Conservation (phyloP, 345 rosid species). For the Cardamine occulta region DNA sequence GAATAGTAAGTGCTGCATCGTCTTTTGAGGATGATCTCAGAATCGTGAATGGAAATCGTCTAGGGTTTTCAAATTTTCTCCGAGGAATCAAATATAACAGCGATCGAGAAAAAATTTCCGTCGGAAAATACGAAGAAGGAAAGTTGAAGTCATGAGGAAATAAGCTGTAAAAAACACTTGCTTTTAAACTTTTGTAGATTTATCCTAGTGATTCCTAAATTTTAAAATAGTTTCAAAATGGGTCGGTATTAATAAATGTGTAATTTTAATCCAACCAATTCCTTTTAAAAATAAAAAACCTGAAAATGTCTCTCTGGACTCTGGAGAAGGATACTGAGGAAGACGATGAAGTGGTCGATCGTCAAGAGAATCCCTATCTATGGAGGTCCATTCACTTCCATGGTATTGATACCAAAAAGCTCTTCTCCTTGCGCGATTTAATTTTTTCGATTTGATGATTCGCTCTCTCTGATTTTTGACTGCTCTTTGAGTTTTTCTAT, state of each 20-base stretch:
- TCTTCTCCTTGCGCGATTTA: background rate
- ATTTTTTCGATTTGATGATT: conserved; percentile 22
- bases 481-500: conserved; percentile 7
- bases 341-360: conserved; percentile 42
- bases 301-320: conserved; percentile 7
- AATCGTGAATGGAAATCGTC: background rate
- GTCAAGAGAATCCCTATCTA: conserved; percentile 34
- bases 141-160: conserved; percentile 32
- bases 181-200: background rate
- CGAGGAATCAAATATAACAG: background rate
- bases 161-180: conserved; percentile 2
- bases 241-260: background rate
- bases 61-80: background rate
- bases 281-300: background rate
- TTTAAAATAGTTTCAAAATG: background rate
- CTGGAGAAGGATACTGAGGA: conserved; percentile 9
- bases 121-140: conserved; percentile 37
- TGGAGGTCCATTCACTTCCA: conserved; percentile 21
- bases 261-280: background rate
- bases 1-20: conserved; percentile 78
- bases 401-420: conserved; percentile 19
- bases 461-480: conserved; percentile 4
- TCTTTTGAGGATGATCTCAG: conserved; percentile 3
- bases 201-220: background rate
- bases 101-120: conserved; percentile 27